Base-by-base conservation (phyloP, 345 rosid species). In the Lepidium sativum region DNA sequence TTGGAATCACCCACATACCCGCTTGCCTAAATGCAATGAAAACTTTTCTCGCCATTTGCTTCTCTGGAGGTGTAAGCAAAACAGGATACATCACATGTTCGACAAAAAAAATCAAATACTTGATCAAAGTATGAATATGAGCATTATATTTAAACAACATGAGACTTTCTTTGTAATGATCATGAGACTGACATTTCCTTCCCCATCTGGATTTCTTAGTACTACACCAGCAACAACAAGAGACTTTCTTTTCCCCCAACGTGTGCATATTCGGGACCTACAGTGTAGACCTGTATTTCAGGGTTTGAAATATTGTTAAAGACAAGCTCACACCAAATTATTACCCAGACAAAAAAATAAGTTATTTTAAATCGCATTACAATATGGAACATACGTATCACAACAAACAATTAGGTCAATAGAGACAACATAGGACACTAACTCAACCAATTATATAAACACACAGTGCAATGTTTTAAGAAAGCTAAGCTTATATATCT, bases 191-290 rank as follows among this genome's bases (percentile, higher is more conserved):
- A 91, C 99, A n/a, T n/a, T 77, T 95, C 99, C 80, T 95, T 95
- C n/a, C 43, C 98, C 99, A 75, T 91, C 97, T 29, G 84, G 86
- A 72, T 95, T 91, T 73, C 99, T 87, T 97, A 91, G 84, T 41
- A 95, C 99, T 72, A 95, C 99, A 61, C 99, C 99, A 80, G 91
- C 99, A 51, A 95, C 99, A 78, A 95, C 99, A 9, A 98, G 99
- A 70, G 99, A 95, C 79, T 95, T 95, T 80, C 99, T n/a, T n/a
- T 88, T 49, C 98, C 99, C 78, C 91, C 97, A 45, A 98, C 99
- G 67, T 95, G 99, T 25, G 99, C 98, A 76, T 95, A 95, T 72
- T 95, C 99, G 49, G 99, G 86, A 60, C 98, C 99, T 76, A 91
- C 99, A 5, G 98, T 95, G 56, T 95, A 95, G 31, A 95, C 99